A percentile compares a stretch with the other conserved stretches of the same genome.
Conservation (phyloP, 2,329 filamentous ascomycete genomes). For the Colletotrichum australisinense region DNA sequence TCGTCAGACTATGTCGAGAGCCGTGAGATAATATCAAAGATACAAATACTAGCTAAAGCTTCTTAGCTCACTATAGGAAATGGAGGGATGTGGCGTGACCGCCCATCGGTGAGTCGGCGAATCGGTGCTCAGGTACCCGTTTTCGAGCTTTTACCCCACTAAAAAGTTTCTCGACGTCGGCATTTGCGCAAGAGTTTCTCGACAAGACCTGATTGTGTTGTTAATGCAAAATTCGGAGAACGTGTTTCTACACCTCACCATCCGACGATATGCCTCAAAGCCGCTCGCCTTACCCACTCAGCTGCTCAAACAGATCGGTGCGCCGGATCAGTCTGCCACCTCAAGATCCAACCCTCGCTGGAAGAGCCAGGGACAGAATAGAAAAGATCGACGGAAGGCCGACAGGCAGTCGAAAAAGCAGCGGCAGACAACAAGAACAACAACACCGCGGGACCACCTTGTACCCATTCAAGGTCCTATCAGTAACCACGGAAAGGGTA, state of each 20-base stretch:
- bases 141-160: neutral
- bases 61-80: neutral
- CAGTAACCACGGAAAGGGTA: slow-evolving; percentile 38
- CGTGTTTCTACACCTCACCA: neutral
- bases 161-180: slow-evolving; percentile 10
- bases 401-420: slow-evolving; percentile 72
- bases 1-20: too few relatives aligned
- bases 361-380: slow-evolving; percentile 41
- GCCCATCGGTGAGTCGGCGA: too few relatives aligned
- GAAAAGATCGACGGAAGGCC: slow-evolving; percentile 76
- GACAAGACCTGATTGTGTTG: neutral
- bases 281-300: slow-evolving; percentile 55
- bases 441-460: slow-evolving; percentile 39
- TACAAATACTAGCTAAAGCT: too few relatives aligned
- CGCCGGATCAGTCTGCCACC: slow-evolving; percentile 10
- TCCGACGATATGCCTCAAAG: slow-evolving; percentile 44
- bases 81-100: neutral
- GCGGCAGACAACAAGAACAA: slow-evolving; percentile 39
- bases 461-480: slow-evolving; percentile 37
- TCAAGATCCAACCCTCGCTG: slow-evolving; percentile 27
- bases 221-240: neutral
- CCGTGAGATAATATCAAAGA: too few relatives aligned
- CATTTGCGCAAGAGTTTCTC: neutral
- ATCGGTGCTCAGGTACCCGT: neutral
- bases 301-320: slow-evolving; percentile 57